Conservation (phyloP, 371 early-diverging fungal species). For the Apophysomyces sp. region DNA sequence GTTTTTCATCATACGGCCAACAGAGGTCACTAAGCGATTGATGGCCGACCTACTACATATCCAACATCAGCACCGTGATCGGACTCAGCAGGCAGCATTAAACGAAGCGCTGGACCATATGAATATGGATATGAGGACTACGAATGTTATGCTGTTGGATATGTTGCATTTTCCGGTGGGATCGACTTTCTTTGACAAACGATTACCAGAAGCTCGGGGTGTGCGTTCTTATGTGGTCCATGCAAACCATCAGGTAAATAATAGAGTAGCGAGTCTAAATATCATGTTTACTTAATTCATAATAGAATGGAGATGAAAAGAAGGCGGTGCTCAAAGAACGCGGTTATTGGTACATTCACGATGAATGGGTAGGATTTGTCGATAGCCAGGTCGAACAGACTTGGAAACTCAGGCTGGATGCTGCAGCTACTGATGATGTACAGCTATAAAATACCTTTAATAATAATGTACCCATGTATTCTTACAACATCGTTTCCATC, state of each 20-base stretch:
- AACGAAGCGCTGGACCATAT: constrained; percentile 29
- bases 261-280: background rate
- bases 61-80: constrained; percentile 18
- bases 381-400: constrained; percentile 18
- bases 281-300: background rate
- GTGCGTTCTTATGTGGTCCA: constrained; percentile 44
- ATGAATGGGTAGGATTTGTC: constrained; percentile 35
- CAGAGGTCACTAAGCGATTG: constrained; percentile 27
- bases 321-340: constrained; percentile 27
- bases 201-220: constrained; percentile 27
- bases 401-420: background rate
- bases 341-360: constrained; percentile 39
- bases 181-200: constrained; percentile 28
- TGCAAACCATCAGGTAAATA: constrained; percentile 36
- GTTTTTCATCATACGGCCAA: constrained; percentile 42
- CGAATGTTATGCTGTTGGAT: constrained; percentile 32
- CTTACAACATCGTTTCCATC: too few species aligned
- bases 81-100: constrained; percentile 46
- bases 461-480: too few species aligned
- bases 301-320: constrained; percentile 55
- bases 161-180: constrained; percentile 45
- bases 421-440: background rate
- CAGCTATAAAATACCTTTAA: too few species aligned
- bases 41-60: constrained; percentile 37
- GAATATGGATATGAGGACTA: constrained; percentile 28